phyloP scores from a whole-genome alignment of 345 rosid species.

The Cardamine resedifolia region DNA sequence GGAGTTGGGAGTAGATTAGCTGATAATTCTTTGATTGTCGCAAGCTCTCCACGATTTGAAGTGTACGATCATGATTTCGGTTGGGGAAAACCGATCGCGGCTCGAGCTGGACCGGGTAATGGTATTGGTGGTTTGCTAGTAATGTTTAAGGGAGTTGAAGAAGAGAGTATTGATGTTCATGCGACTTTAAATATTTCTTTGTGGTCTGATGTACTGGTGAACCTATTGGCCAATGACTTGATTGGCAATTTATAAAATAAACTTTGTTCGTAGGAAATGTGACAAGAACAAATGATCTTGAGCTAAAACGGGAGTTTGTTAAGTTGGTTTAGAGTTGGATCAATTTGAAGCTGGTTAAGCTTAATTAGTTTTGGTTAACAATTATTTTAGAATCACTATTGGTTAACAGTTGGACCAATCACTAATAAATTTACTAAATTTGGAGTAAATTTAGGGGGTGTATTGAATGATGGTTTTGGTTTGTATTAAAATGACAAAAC shows the following conservation, averaged over 20 bases:
- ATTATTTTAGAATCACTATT: background rate
- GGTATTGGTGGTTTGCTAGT: conserved; percentile 21
- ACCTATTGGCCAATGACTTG: conserved; percentile 2
- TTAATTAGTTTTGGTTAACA: background rate
- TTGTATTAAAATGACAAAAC: too few relatives aligned
- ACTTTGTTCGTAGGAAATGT: background rate
- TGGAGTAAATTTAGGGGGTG: too few relatives aligned
- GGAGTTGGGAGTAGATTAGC: conserved; percentile 8
- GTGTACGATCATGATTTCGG: conserved; percentile 50
- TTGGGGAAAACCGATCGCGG: conserved; percentile 38
- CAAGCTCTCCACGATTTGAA: conserved; percentile 47
- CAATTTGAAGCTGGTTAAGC: background rate
- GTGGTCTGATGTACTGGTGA: conserved; percentile 25
- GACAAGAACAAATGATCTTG: background rate
- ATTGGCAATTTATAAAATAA: background rate
- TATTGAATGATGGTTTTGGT: too few relatives aligned
- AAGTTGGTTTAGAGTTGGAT: background rate
- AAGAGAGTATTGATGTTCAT: conserved; percentile 31
- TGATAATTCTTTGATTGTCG: conserved; percentile 10
- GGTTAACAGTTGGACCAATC: too few relatives aligned
- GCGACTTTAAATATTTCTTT: conserved; percentile 4
- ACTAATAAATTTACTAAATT: background rate
- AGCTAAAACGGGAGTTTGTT: background rate
- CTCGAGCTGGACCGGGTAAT: conserved; percentile 32
- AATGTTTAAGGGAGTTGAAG: conserved; percentile 29